Conservation (phyloP, 2,329 filamentous ascomycete genomes). For the Botryotinia globosa region DNA sequence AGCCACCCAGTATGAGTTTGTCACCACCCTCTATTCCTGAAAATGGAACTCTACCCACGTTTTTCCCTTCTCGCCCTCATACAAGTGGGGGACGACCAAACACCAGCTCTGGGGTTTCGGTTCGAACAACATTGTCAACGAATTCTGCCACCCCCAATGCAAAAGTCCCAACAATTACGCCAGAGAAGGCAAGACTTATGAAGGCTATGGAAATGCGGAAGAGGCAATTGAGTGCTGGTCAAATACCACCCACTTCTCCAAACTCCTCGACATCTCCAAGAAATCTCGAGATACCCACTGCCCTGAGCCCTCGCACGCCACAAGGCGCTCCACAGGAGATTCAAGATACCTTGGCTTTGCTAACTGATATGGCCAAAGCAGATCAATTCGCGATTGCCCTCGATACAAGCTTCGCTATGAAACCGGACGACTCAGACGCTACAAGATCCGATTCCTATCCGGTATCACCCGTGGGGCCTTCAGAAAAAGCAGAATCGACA, state of each 20-base stretch:
- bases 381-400: constrained; percentile 56
- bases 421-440: constrained; percentile 37
- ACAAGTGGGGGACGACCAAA: constrained; percentile 39
- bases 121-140: constrained; percentile 29
- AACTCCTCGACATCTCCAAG: constrained; percentile 16
- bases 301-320: constrained; percentile 7
- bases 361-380: constrained; percentile 38
- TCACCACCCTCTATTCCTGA: constrained; percentile 33
- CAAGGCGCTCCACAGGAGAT: constrained; percentile 27
- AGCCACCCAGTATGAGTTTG: constrained; percentile 34
- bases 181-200: constrained; percentile 89
- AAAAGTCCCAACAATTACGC: constrained; percentile 59
- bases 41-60: constrained; percentile 21
- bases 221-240: constrained; percentile 59
- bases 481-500: constrained; percentile 58
- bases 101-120: constrained; percentile 33
- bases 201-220: constrained; percentile 90
- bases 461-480: constrained; percentile 53
- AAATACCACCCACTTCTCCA: constrained; percentile 14
- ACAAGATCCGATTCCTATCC: constrained; percentile 56
- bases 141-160: constrained; percentile 29
- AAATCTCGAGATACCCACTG: constrained; percentile 19
- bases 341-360: constrained; percentile 31
- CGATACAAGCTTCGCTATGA: constrained; percentile 44
- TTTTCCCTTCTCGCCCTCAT: constrained; percentile 34